Conservation (phyloP, 192 early-diverging fungal genomes). For the Podila horticola region DNA sequence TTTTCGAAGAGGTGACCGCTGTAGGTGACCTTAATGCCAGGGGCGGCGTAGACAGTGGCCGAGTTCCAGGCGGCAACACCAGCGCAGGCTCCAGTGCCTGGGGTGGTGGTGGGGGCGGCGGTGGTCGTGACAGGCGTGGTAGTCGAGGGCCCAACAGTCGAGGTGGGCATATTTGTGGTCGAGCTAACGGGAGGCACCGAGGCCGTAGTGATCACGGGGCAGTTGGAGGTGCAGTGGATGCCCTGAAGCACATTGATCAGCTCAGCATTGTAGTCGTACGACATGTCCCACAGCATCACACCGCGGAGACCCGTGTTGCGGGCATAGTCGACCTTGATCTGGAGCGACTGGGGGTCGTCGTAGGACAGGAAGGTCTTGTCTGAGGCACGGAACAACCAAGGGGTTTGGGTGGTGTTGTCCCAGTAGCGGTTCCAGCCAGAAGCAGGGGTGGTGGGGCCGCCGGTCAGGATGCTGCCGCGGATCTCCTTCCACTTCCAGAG, state of each 20-base stretch:
- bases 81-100: conserved; percentile 15
- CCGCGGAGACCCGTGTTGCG: conserved; percentile 62
- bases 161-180: background rate
- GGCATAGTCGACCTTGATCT: conserved; percentile 67
- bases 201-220: conserved; percentile 6
- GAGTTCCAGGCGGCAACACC: conserved; percentile 36
- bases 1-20: conserved; percentile 31
- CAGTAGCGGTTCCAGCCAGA: conserved; percentile 69
- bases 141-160: background rate
- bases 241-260: conserved; percentile 27
- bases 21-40: conserved; percentile 38
- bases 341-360: conserved; percentile 74
- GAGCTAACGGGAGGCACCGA: background rate
- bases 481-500: conserved; percentile 75
- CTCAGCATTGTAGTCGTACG: conserved; percentile 37
- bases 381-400: conserved; percentile 74
- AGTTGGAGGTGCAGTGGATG: conserved; percentile 30
- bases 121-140: background rate
- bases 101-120: conserved; percentile 3
- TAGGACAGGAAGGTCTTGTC: conserved; percentile 76
- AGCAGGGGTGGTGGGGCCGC: conserved; percentile 32
- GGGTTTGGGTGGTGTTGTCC: conserved; percentile 70
- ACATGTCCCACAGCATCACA: conserved; percentile 69
- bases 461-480: conserved; percentile 49
- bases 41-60: conserved; percentile 19